Evolutionary conservation across 352 stramenopile genomes (phyloP), one percentile per base, ranked within the genome.

Genomic region (Thalassiosira livingstoniorum): DNA sequence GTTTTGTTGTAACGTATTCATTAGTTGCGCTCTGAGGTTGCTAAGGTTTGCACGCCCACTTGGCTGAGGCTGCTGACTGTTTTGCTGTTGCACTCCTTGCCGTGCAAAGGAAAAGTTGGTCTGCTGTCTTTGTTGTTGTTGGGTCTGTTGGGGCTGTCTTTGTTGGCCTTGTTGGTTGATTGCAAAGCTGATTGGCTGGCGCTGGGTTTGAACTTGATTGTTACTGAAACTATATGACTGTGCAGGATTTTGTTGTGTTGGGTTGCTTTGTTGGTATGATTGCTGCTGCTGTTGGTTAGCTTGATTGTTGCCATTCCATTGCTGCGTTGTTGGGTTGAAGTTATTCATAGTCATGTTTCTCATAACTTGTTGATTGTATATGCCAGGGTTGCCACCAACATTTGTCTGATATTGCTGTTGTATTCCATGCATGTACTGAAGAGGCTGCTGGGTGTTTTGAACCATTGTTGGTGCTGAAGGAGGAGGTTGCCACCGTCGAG

Each of bases 1-100:
- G 27, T 93, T 91, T 51, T 92, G 79, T 64, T 91, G 78, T 62
- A 95, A 72, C 13, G 90, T 95, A 35, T 81, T 94, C 65, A 88
- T 80, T 58, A 95, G 80, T 67, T 95, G 91, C 32, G 88, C 84
- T 42, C 87, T 82, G 42, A 95, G 79, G 67, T 83, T 94, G 54
- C 67, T 87, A 0, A 94, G 78, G 65, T 92, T 92, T 15, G 82
- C 67, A 39, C 86, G 87, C 0, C 90, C 88, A 34, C 71, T 64
- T 64, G 66, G 71, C 15, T 69, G 65, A 15, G 84, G 72, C 54
- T 74, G 71, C 47, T 82, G 72, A 32, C 88, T 80, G 5, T 63
- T 29, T 34, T 76, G 65, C 57, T 82, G 80, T 27, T 82, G 75
- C 45, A 65, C 70, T 32, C 35, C 73, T 71, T 68, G 71, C 53